Percentiles rank a stretch among this genome's conserved stretches.
phyloP scores from a whole-genome alignment of 2,329 filamentous ascomycete genomes.

The Cytospora chrysosperma region DNA sequence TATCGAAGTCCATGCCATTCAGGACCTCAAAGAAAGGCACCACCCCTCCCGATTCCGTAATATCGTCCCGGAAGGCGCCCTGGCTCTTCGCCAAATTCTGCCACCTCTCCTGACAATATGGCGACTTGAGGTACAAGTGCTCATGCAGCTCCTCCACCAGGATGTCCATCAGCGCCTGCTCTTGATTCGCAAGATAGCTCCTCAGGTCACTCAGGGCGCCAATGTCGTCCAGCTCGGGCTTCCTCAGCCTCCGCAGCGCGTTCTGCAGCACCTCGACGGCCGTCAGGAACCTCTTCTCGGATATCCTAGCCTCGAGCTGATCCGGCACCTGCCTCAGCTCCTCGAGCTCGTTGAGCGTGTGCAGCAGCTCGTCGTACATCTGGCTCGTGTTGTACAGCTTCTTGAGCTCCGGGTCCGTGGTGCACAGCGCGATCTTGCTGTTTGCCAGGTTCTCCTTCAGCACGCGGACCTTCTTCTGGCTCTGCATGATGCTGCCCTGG shows the following conservation, averaged over 20 bases:
- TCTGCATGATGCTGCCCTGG: slow-evolving; percentile 85
- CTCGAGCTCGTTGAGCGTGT: slow-evolving; percentile 79
- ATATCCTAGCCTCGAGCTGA: slow-evolving; percentile 89
- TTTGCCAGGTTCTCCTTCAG: slow-evolving; percentile 80
- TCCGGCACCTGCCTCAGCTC: slow-evolving; percentile 87
- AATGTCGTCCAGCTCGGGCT: slow-evolving; percentile 87
- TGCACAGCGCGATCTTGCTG: slow-evolving; percentile 78
- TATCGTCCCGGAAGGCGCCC: slow-evolving; percentile 47
- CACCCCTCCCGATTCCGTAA: slow-evolving; percentile 45
- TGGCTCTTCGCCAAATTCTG: slow-evolving; percentile 74
- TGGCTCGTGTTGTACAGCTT: slow-evolving; percentile 85
- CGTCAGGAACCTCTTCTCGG: slow-evolving; percentile 90
- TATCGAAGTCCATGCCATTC: slow-evolving; percentile 60
- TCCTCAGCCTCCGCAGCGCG: slow-evolving; percentile 78
- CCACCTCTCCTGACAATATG: slow-evolving; percentile 96
- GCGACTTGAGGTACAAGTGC: slow-evolving; percentile 95
- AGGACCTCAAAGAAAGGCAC: slow-evolving; percentile 59
- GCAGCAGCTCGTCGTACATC: slow-evolving; percentile 85
- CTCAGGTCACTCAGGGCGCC: slow-evolving; percentile 83
- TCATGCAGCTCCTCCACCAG: slow-evolving; percentile 96
- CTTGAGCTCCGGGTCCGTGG: slow-evolving; percentile 86
- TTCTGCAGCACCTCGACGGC: slow-evolving; percentile 91
- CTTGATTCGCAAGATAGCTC: slow-evolving; percentile 88
- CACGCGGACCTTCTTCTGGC: slow-evolving; percentile 78
- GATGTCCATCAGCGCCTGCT: slow-evolving; percentile 88